phyloP scores from a whole-genome alignment of 306 rosid species.

The Mucuna pruriens region DNA sequence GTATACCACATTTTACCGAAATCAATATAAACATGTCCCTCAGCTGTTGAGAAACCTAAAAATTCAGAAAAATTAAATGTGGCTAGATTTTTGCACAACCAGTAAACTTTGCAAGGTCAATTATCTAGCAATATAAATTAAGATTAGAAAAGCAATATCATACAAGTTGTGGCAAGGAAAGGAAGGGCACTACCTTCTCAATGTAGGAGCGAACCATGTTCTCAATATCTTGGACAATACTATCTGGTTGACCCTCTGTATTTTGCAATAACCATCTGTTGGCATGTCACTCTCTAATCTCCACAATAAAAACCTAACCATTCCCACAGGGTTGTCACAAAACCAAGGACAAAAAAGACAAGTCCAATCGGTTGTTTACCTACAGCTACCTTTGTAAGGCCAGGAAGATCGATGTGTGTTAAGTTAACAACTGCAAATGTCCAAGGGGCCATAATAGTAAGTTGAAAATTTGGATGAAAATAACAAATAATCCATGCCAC shows the following conservation, averaged over 20 bases:
- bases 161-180: slow-evolving; percentile 8
- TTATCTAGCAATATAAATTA: not conserved
- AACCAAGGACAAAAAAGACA: slow-evolving; percentile 36
- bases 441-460: slow-evolving; percentile 21
- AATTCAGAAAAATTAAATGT: not conserved
- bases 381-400: slow-evolving; percentile 95
- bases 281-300: slow-evolving; percentile 11
- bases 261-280: slow-evolving; percentile 38
- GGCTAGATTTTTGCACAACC: not conserved
- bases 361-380: slow-evolving; percentile 57
- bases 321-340: slow-evolving; percentile 10
- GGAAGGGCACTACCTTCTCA: slow-evolving; percentile 71
- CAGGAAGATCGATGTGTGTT: slow-evolving; percentile 97
- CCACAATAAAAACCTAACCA: slow-evolving; percentile 3
- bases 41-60: not conserved
- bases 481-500: not conserved
- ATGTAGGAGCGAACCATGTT: slow-evolving; percentile 93
- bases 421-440: slow-evolving; percentile 90
- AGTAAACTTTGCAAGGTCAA: not conserved
- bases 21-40: slow-evolving; percentile 11
- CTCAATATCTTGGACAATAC: slow-evolving; percentile 88
- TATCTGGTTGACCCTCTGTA: slow-evolving; percentile 97
- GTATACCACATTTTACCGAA: not conserved
- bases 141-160: not conserved
- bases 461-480: not conserved